Evolutionary conservation across 139 green algal species (phyloP).

Genomic region (Asterochloris sp.): DNA sequence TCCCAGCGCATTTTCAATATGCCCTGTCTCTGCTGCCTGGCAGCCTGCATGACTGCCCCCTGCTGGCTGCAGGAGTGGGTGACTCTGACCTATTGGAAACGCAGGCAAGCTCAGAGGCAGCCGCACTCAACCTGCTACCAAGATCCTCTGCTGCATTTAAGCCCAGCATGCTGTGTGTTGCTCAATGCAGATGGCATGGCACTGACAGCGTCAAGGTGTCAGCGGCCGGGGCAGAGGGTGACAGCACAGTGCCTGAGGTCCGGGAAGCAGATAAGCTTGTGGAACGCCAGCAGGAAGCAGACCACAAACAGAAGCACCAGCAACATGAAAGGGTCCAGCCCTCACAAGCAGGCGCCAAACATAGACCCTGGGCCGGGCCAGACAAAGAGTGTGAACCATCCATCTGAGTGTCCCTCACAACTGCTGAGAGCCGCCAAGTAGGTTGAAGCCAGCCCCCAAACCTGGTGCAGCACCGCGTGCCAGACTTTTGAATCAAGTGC

Average conservation of each 20-base stretch:
- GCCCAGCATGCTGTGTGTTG: background rate
- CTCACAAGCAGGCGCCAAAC: too few relatives aligned
- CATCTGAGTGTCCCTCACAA: background rate
- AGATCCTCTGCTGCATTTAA: background rate
- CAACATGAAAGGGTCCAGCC: too few relatives aligned
- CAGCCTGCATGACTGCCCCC: too few relatives aligned
- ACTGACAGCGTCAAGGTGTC: background rate
- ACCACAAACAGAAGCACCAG: too few relatives aligned
- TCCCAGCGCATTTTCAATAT: too few relatives aligned
- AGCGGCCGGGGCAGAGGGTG: background rate
- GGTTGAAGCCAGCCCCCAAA: background rate
- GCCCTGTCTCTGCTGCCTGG: too few relatives aligned
- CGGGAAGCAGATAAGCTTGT: background rate
- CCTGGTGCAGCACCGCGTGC: background rate
- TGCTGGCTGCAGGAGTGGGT: constrained; percentile 5
- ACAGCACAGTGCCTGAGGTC: background rate
- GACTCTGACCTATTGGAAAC: constrained; percentile 7
- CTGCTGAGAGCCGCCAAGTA: background rate
- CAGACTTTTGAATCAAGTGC: background rate
- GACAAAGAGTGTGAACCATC: background rate
- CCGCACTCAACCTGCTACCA: background rate
- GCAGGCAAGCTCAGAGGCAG: background rate
- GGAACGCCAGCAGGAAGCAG: too few relatives aligned
- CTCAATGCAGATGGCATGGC: background rate
- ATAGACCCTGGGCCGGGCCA: background rate